Evolutionary conservation across 768 basidiomycete species (phyloP), one percentile per base, ranked within the genome.

Genomic region (Gloeopeniophorella convolvens): DNA sequence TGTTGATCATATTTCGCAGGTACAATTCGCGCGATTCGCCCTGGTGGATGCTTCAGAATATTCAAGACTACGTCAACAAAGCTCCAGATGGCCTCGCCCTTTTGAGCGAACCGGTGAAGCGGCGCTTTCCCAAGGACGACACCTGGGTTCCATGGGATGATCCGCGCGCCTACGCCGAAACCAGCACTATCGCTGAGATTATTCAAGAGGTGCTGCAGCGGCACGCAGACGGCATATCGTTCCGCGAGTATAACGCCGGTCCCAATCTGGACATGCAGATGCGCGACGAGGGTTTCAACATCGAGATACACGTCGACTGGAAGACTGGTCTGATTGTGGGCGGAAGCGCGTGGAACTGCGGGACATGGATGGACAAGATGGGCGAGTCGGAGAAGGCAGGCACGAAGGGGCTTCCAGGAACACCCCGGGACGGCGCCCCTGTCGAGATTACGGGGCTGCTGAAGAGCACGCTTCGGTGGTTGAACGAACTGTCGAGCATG

Each of bases 301-400:
- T 98, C 61, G 79, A 90, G 61, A 86, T 98, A 56, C 68, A 80
- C 21, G 93, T 97, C n/a, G 93, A 99, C 65, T 99, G 96, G 96
- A 73, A 77, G 58, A 97, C 90, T 1, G 96, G 96, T 1, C 66
- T 98, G 53, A 80, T 95, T 58, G 73, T 80, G 51, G 96, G 96
- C 23, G 96, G 96, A 7, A 98, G 82, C 65, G 69, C 70, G 48
- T 68, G 76, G 60, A 95, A 95, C 60, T 94, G 92, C 63, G 92
- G 92, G 10, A 94, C 92, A 1, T 95, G 92, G 92, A 92, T 92
- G 92, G 92, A 95, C 71, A 95, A 95, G 76, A 94, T 94, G 91
- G 96, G 96, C 36, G 92, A 95, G 63, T 92, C 89, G 2, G 73
- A 72, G 51, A 89, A 82, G 59, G 95, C 96, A 4, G 90, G 92